phyloP scores from a whole-genome alignment of 2,329 filamentous ascomycete genomes.

The Capronia coronata region DNA sequence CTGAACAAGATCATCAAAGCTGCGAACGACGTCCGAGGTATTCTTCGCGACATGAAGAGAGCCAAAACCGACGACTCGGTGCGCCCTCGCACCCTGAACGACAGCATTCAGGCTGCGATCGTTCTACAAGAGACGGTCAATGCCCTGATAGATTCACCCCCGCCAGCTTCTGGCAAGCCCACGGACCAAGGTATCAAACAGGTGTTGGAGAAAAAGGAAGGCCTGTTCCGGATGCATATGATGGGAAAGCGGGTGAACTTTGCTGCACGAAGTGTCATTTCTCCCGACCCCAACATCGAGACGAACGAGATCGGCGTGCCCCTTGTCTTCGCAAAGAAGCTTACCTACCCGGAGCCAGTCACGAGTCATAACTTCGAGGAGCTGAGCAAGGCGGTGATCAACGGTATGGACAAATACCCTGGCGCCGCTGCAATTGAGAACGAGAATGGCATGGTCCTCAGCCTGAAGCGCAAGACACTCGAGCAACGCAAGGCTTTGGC shows the following conservation, averaged over 20 bases:
- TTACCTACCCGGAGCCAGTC: constrained; percentile 95
- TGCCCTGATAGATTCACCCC: constrained; percentile 85
- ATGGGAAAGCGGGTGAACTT: constrained; percentile 99
- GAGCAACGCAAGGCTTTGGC: constrained; percentile 86
- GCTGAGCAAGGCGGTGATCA: constrained; percentile 91
- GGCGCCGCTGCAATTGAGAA: constrained; percentile 93
- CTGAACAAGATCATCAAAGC: constrained; percentile 78
- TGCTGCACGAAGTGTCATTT: constrained; percentile 94
- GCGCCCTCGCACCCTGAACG: constrained; percentile 62
- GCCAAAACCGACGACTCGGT: constrained; percentile 37
- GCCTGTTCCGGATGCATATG: constrained; percentile 98
- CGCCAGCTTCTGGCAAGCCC: constrained; percentile 68
- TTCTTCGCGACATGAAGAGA: constrained; percentile 59
- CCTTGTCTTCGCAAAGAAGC: constrained; percentile 91
- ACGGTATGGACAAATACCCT: constrained; percentile 88
- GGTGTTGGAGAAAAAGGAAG: constrained; percentile 96
- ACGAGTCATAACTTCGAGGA: constrained; percentile 96
- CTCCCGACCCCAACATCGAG: constrained; percentile 95
- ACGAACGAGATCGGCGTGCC: constrained; percentile 98
- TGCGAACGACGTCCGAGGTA: constrained; percentile 66
- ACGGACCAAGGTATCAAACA: constrained; percentile 96
- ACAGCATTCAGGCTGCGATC: constrained; percentile 70
- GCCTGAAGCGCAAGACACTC: constrained; percentile 74
- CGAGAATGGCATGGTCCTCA: constrained; percentile 86
- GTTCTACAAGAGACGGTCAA: constrained; percentile 86